Conservation (phyloP, 305 asterid species). For the Fraxinus paxiana region DNA sequence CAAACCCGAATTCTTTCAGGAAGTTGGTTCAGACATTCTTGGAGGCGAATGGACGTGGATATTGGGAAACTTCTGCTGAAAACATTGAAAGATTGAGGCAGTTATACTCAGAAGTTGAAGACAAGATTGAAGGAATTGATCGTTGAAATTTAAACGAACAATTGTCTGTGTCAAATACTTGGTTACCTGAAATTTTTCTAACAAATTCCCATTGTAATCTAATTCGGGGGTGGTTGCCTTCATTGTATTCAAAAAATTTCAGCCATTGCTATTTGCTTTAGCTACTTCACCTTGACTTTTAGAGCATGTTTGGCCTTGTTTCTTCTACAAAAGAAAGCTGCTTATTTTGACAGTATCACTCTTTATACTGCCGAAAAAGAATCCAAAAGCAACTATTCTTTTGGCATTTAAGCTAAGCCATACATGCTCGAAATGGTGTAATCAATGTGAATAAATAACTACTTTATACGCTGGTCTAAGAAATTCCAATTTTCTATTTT, state of each 20-base stretch:
- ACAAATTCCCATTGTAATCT: conserved; percentile 34
- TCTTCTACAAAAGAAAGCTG: neutral
- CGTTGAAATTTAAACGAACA: conserved; percentile 34
- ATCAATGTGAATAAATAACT: neutral
- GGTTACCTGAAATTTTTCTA: conserved; percentile 25
- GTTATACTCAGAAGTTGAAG: conserved; percentile 90
- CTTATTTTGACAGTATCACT: neutral
- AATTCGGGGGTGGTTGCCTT: conserved; percentile 32
- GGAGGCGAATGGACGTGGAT: conserved; percentile 96
- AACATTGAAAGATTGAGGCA: conserved; percentile 75
- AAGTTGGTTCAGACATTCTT: conserved; percentile 85
- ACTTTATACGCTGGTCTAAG: neutral
- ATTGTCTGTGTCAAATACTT: conserved; percentile 12
- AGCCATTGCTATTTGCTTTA: conserved; percentile 10
- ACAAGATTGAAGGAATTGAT: conserved; percentile 98
- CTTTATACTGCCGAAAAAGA: neutral
- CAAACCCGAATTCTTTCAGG: conserved; percentile 87
- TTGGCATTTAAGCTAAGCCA: neutral
- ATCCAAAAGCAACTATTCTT: neutral
- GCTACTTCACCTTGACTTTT: neutral
- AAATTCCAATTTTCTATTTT: no score
- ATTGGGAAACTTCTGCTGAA: conserved; percentile 89
- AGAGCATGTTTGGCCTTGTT: neutral
- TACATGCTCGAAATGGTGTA: neutral
- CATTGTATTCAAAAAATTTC: conserved; percentile 16